Evolutionary conservation across 768 basidiomycete genomes (phyloP), one percentile per base, ranked within the genome.

Genomic region (Leccinum pellstonianum): DNA sequence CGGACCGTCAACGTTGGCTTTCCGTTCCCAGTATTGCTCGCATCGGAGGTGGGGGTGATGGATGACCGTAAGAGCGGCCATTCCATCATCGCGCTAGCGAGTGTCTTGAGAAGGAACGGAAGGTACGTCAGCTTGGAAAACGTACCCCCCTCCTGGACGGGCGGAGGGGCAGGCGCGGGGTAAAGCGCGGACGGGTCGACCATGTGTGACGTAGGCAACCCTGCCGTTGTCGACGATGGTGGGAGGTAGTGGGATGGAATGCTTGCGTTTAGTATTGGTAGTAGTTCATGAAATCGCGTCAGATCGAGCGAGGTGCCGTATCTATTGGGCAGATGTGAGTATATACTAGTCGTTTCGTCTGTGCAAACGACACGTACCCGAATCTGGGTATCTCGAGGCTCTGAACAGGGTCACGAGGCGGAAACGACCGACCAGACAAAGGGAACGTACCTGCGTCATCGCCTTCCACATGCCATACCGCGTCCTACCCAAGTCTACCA

Each of bases 391-490:
- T 89, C 66, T 89, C 85, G 55, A 95, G 79, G 65, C 91, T 91
- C 91, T 92, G 64, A 5, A 56, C 17, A 35, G 29, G 25, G 41
- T 15, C 41, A 41, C 41, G 41, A 41, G 41, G 41, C 3, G 9
- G 17, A 41, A n/a, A n/a, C n/a, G 19, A 47, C 19, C n/a, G 5
- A 48, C 11, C 47, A 23, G 21, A 48, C 7, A 17, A 46, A 19
- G 11, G 19, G 11, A 62, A 57, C 76, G 27, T 52, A 87, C 91
- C 83, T 90, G 91, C 10, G 80, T 83, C 93, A 95, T 95, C 3
- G 91, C 88, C 65, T 90, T 91, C 87, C 86, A 95, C 93, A 95
- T 95, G 10, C 85, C 86, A 68, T 86, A 83, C 56, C 93, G 78
- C 14, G 90, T 92, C 63, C 91, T 77, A 5, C 86, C 86, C 25